These are phyloP conservation scores for Linanthus parryae DNA, from an alignment of 148 eudicot genomes.

Conservation along the genomic window DNA sequence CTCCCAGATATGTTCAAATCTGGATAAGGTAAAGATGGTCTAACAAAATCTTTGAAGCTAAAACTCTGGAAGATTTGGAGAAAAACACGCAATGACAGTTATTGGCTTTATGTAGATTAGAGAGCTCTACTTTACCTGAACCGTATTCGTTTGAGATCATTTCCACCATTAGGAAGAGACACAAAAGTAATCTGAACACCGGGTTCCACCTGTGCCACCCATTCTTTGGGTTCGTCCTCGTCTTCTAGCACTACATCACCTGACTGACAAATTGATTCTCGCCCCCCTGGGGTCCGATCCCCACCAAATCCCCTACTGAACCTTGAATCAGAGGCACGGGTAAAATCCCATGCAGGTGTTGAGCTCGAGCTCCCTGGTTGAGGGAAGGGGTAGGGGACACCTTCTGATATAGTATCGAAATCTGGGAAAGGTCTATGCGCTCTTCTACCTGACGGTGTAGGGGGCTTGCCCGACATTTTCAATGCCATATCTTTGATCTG, in stretches of 20 bases:
- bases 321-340: constrained; percentile 45
- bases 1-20: no score
- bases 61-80: no score
- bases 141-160: constrained; percentile 88
- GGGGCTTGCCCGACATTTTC: constrained; percentile 70
- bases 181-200: constrained; percentile 96
- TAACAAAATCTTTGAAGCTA: no score
- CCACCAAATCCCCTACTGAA: constrained; percentile 39
- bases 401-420: constrained; percentile 81
- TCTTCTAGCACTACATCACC: constrained; percentile 60
- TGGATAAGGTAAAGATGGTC: no score
- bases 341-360: constrained; percentile 91
- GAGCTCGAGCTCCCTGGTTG: constrained; percentile 88
- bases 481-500: constrained; percentile 97
- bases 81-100: no score
- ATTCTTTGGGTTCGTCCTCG: constrained; percentile 88
- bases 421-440: constrained; percentile 59
- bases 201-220: constrained; percentile 99
- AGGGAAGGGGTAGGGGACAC: constrained; percentile 55
- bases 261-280: constrained; percentile 38
- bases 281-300: constrained; percentile 39
- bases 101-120: no score
- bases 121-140: no score
- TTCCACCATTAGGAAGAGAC: constrained; percentile 87
- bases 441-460: constrained; percentile 50